phyloP scores from a whole-genome alignment of 192 early-diverging fungal genomes.

The Haplosporangium gracile region DNA sequence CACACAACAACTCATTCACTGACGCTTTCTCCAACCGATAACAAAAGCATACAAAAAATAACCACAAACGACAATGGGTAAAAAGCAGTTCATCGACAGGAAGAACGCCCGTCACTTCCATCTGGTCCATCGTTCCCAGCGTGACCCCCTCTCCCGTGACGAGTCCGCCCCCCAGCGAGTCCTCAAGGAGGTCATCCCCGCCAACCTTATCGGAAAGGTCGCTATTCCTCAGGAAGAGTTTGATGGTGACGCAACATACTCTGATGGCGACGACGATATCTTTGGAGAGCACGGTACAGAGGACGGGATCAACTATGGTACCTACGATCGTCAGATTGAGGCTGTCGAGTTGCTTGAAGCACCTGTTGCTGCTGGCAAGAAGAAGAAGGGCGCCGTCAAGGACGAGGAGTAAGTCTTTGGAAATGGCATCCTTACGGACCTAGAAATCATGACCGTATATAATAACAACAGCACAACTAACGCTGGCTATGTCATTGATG shows the following conservation, averaged over 20 bases:
- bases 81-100: slow-evolving; percentile 92
- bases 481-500: background rate
- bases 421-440: background rate
- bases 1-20: too few species aligned
- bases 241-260: slow-evolving; percentile 13
- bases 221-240: slow-evolving; percentile 54
- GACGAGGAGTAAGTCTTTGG: slow-evolving; percentile 32
- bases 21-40: background rate
- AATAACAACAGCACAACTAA: background rate
- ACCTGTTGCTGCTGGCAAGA: slow-evolving; percentile 30
- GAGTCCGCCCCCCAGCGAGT: slow-evolving; percentile 82
- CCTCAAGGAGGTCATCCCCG: slow-evolving; percentile 80
- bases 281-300: slow-evolving; percentile 50
- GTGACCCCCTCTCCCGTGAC: slow-evolving; percentile 92
- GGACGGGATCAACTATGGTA: slow-evolving; percentile 53
- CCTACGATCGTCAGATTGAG: slow-evolving; percentile 53
- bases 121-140: slow-evolving; percentile 95
- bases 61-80: slow-evolving; percentile 57
- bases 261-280: slow-evolving; percentile 51
- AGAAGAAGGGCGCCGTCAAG: slow-evolving; percentile 24
- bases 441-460: background rate
- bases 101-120: slow-evolving; percentile 87
- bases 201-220: slow-evolving; percentile 67
- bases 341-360: slow-evolving; percentile 59
- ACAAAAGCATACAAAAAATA: background rate